phyloP scores from a whole-genome alignment of 2,329 filamentous ascomycete genomes.

The Paecilomyces sp. region DNA sequence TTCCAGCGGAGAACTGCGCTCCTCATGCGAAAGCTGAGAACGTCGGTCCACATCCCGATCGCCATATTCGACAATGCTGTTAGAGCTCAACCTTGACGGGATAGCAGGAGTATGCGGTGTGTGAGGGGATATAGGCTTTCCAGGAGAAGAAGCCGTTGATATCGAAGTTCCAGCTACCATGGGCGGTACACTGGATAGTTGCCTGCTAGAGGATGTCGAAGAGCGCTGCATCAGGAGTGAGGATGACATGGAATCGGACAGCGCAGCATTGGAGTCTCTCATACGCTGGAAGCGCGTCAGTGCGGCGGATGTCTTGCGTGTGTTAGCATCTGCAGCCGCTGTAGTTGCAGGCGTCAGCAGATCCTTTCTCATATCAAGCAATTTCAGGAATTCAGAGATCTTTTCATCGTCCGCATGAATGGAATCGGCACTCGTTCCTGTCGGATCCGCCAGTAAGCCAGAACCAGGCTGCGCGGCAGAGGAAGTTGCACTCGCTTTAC shows the following conservation, averaged over 20 bases:
- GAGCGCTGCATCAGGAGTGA: constrained; percentile 80
- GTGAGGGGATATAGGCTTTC: constrained; percentile 81
- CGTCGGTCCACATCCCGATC: constrained; percentile 29
- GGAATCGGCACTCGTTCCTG: constrained; percentile 56
- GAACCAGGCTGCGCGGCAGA: constrained; percentile 63
- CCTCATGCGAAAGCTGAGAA: constrained; percentile 19
- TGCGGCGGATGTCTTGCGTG: constrained; percentile 69
- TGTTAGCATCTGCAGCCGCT: constrained; percentile 56
- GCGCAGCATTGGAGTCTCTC: constrained; percentile 77
- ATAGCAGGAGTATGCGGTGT: constrained; percentile 91
- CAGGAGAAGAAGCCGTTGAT: constrained; percentile 81
- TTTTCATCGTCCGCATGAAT: constrained; percentile 81
- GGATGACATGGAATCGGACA: constrained; percentile 90
- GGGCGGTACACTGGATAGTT: constrained; percentile 57
- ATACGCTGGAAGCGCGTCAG: constrained; percentile 81
- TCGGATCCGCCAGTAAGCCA: constrained; percentile 64
- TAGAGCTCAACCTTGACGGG: constrained; percentile 85
- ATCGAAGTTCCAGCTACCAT: constrained; percentile 61
- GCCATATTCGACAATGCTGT: constrained; percentile 70
- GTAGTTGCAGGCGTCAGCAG: constrained; percentile 61
- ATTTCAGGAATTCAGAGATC: constrained; percentile 86
- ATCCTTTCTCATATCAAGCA: constrained; percentile 81
- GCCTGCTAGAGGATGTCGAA: constrained; percentile 69
- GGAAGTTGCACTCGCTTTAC: constrained; percentile 43
- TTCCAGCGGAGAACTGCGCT: constrained; percentile 25